A percentile compares a stretch with the other conserved stretches of the same genome.
Evolutionary conservation across 140 eudicot species (phyloP).

Genomic region (Oenanthe javanica): DNA sequence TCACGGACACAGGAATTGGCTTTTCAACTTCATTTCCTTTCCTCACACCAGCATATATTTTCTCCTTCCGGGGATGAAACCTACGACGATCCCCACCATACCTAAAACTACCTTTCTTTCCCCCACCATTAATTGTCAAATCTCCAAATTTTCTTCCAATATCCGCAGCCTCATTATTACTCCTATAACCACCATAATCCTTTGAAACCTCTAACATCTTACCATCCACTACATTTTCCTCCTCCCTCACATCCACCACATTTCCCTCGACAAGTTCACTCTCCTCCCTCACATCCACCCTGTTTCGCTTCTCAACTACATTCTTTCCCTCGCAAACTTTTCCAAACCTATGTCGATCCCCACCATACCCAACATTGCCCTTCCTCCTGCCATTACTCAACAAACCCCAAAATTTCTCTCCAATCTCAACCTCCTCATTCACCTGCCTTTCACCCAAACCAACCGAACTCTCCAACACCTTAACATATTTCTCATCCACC

Average conservation of each 20-base stretch:
- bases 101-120: neutral
- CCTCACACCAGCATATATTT: too few species aligned
- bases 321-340: neutral
- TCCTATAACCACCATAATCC: neutral
- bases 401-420: too few species aligned
- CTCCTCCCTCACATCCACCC: neutral
- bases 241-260: too few species aligned
- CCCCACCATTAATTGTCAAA: neutral
- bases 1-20: too few species aligned
- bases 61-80: neutral
- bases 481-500: neutral
- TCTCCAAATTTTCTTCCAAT: neutral
- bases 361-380: neutral
- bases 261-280: too few species aligned
- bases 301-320: neutral
- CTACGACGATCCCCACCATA: neutral
- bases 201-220: neutral
- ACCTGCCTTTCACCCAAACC: neutral
- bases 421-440: neutral
- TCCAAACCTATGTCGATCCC: neutral
- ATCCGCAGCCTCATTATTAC: neutral
- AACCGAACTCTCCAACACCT: neutral
- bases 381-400: neutral
- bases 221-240: neutral
- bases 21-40: too few species aligned